Evolutionary conservation across 75 land plant species (phyloP), one percentile per base, ranked within the genome.

Genomic region (Pinus tabuliformis): DNA sequence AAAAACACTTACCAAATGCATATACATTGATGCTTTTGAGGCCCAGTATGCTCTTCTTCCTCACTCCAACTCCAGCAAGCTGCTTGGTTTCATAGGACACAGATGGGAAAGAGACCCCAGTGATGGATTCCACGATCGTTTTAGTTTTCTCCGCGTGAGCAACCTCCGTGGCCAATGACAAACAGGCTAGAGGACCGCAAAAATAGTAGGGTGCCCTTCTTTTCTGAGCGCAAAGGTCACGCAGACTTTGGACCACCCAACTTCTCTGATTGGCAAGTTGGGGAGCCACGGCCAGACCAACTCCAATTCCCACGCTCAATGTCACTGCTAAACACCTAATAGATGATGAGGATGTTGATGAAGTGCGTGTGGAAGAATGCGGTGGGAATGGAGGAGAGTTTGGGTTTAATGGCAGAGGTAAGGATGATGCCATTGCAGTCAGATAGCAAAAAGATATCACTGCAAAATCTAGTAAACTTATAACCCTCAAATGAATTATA

Each of bases 21-120:
- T 97, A 97, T 36, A 97, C 88, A 73, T 88, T 86, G 78, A 97
- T 92, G 86, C 83, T 94, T 84, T 95, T 97, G 77, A 97, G 75
- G 15, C 99, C 99, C 54, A 97, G 77, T 0, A 97, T 68, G 76
- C 82, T 87, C 82, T 91, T 97, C 82, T 77, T 95, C 73, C 99
- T 79, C 76, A 97, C 54, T 7, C 99, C 99, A 58, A 84, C 74
- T 26, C 99, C 99, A 7, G 92, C 84, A 30, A 93, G 78, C 30
- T 75, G 76, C 77, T 74, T 74, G 39, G 76, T 72, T 24, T 82
- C 88, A 13, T 79, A 72, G 62, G 90, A 63, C 33, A 76, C 77
- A 11, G 86, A 28, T 24, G 99, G 96, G 54, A 96, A 96, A 7
- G 85, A 71, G 28, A 77, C 84, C 13, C 97, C 94, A 24, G 92